phyloP scores from a whole-genome alignment of 2,329 filamentous ascomycete species.

The Ophiostoma sp. region DNA sequence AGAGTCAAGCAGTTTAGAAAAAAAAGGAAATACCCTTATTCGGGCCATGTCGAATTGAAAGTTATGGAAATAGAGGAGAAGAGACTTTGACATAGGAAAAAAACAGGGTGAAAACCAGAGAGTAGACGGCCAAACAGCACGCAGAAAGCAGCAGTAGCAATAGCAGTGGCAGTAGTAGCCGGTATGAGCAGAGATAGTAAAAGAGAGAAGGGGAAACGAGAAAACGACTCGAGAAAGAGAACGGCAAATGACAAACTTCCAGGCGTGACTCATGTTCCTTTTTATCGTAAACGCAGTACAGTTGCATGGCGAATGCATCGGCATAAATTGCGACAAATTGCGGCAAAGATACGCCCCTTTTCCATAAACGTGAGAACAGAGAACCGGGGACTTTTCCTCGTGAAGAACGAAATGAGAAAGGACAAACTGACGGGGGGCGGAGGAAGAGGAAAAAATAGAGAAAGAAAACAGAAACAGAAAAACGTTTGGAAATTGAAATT shows the following conservation, averaged over 20 bases:
- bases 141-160: conserved; percentile 11
- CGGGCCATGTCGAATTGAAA: conserved; percentile 1
- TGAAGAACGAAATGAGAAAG: background rate
- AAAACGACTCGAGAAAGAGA: background rate
- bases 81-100: conserved; percentile 15
- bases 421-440: background rate
- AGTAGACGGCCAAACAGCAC: background rate
- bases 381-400: background rate
- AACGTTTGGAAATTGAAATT: conserved; percentile 4
- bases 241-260: background rate
- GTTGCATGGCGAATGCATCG: background rate
- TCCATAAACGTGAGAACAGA: conserved; percentile 7
- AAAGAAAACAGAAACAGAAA: background rate
- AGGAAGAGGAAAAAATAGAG: background rate
- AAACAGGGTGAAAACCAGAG: conserved; percentile 9
- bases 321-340: conserved; percentile 3
- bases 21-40: conserved; percentile 14
- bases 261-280: conserved; percentile 10
- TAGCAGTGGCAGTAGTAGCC: background rate
- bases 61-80: background rate
- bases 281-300: background rate
- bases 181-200: background rate
- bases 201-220: background rate
- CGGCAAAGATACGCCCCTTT: conserved; percentile 2
- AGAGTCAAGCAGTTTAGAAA: background rate